Percentiles rank a stretch among this genome's conserved stretches.
These are phyloP conservation scores for Tetrapisispora fleetii DNA, from an alignment of 805 yeast genomes.

Conservation along the genomic window DNA sequence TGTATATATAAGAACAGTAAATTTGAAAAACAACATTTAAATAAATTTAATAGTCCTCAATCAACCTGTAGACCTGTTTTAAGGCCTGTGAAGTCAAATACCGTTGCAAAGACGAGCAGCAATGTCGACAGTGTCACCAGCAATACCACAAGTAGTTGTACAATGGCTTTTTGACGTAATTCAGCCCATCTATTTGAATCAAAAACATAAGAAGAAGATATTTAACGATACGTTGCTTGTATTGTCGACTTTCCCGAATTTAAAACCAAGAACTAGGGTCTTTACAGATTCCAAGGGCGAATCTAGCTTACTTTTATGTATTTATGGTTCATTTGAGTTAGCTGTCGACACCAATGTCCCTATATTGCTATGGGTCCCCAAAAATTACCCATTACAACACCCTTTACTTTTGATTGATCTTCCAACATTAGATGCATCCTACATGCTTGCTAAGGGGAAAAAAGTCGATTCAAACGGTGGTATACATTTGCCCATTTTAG, in stretches of 20 bases:
- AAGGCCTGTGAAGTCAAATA: no score
- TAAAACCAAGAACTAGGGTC: constrained; percentile 63
- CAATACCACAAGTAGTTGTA: constrained; percentile 26
- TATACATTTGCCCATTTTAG: constrained; percentile 57
- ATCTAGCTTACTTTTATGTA: constrained; percentile 48
- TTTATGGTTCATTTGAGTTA: constrained; percentile 44
- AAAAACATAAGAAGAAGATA: neutral
- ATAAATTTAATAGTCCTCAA: no score
- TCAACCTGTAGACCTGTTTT: no score
- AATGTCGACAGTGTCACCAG: neutral
- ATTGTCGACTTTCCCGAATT: constrained; percentile 39
- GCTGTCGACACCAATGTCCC: constrained; percentile 34
- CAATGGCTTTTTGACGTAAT: constrained; percentile 53
- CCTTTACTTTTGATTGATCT: constrained; percentile 56
- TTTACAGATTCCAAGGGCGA: constrained; percentile 49
- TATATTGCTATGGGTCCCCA: constrained; percentile 68
- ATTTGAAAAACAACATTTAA: no score
- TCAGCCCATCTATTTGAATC: constrained; percentile 32
- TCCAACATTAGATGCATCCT: constrained; percentile 34
- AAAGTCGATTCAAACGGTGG: constrained; percentile 62
- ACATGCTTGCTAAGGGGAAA: constrained; percentile 48
- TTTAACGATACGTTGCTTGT: constrained; percentile 50
- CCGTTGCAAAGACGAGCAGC: neutral
- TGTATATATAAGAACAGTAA: no score
- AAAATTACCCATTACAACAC: constrained; percentile 52